Evolutionary conservation across 495 filamentous ascomycete species (phyloP).

Genomic region (Trichoderma erinaceum): DNA sequence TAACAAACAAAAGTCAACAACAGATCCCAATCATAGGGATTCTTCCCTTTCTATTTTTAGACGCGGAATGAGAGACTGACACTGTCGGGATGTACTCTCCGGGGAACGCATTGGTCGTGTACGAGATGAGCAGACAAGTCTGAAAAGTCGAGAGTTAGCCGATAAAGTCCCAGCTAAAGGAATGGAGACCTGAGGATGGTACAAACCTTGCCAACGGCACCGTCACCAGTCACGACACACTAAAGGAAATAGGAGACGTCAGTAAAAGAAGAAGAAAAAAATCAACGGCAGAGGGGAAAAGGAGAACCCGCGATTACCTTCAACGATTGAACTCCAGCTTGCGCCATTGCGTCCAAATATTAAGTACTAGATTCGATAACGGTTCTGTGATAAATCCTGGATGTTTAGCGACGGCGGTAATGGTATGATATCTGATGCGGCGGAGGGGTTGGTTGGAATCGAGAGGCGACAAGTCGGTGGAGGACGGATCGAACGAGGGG

Average conservation of each 20-base stretch:
- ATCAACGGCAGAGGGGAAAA: conserved; percentile 22
- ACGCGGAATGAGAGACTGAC: conserved; percentile 50
- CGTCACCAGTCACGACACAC: conserved; percentile 98
- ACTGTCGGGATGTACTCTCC: conserved; percentile 99
- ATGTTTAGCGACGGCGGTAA: neutral
- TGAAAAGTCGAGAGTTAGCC: conserved; percentile 38
- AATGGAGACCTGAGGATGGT: neutral
- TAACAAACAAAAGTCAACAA: conserved; percentile 36
- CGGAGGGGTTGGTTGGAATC: conserved; percentile 17
- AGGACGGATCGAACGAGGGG: conserved; percentile 16
- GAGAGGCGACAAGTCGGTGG: conserved; percentile 16
- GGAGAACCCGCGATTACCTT: conserved; percentile 40
- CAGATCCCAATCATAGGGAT: neutral
- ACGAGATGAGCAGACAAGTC: conserved; percentile 99
- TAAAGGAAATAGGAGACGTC: conserved; percentile 29
- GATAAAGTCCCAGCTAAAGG: conserved; percentile 10
- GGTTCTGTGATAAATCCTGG: neutral
- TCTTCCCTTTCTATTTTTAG: neutral
- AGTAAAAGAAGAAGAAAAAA: conserved; percentile 17
- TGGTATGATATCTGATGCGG: conserved; percentile 19
- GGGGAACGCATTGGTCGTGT: conserved; percentile 98
- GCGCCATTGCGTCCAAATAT: conserved; percentile 36
- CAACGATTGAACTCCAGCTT: conserved; percentile 49
- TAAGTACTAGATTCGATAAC: neutral
- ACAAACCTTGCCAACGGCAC: conserved; percentile 93